Evolutionary conservation across 148 eudicot genomes (phyloP).

Genomic region (Cornus controversa): DNA sequence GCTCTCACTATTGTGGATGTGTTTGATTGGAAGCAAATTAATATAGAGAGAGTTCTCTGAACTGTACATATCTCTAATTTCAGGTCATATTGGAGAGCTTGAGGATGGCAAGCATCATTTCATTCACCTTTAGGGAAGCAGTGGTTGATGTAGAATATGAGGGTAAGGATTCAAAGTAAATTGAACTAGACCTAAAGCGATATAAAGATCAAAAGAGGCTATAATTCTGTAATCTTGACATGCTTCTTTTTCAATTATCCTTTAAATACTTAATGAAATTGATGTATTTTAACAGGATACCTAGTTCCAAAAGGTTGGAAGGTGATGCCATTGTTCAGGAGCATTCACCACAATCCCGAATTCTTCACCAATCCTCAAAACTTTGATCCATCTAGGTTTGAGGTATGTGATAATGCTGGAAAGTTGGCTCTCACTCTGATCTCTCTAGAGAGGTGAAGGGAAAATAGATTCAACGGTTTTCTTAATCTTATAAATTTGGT

Average conservation of each 20-base stretch:
- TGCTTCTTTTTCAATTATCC: background rate
- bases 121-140: conserved; percentile 89
- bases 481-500: background rate
- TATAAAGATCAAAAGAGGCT: background rate
- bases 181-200: background rate
- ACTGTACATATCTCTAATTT: background rate
- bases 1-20: background rate
- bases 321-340: conserved; percentile 90
- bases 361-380: conserved; percentile 59
- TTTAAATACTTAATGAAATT: background rate
- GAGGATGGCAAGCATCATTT: conserved; percentile 86
- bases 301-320: conserved; percentile 94
- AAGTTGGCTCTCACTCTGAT: background rate
- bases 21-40: background rate
- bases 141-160: conserved; percentile 69
- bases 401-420: conserved; percentile 43
- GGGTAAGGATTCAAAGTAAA: conserved; percentile 39
- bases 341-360: conserved; percentile 80
- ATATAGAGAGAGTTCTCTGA: background rate
- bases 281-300: conserved; percentile 52
- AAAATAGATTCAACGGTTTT: background rate
- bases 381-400: conserved; percentile 76
- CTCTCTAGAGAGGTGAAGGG: background rate
- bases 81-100: conserved; percentile 87
- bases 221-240: background rate